phyloP scores from a whole-genome alignment of 2,329 filamentous ascomycete genomes.

The Trichoderma asperellum region DNA sequence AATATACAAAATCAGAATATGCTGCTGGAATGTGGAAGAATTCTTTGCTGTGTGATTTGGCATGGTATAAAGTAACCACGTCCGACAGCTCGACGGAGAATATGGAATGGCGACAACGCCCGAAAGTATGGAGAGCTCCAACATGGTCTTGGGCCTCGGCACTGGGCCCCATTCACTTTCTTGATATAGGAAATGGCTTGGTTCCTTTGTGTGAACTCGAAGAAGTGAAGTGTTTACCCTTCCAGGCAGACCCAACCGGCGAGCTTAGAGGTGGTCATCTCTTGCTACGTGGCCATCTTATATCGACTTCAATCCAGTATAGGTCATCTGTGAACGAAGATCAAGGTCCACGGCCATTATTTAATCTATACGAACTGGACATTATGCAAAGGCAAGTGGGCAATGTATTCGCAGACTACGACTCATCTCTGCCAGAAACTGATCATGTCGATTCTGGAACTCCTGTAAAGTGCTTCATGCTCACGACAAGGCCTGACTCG shows the following conservation, averaged over 20 bases:
- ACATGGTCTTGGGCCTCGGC: constrained; percentile 31
- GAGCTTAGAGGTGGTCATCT: constrained; percentile 19
- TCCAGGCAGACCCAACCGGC: constrained; percentile 25
- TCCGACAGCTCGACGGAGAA: neutral
- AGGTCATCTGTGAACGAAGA: neutral
- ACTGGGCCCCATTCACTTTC: constrained; percentile 9
- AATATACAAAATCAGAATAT: constrained; percentile 9
- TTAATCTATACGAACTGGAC: constrained; percentile 16
- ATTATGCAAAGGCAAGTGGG: constrained; percentile 16
- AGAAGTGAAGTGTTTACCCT: neutral
- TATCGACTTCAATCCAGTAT: constrained; percentile 15
- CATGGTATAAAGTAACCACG: constrained; percentile 25
- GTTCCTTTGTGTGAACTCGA: constrained; percentile 2
- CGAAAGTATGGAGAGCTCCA: constrained; percentile 28
- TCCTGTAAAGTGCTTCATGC: constrained; percentile 17
- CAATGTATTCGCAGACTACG: constrained; percentile 28
- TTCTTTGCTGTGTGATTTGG: constrained; percentile 24
- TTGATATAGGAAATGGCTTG: constrained; percentile 8
- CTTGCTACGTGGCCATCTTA: constrained; percentile 3
- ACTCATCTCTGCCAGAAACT: constrained; percentile 13
- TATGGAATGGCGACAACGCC: constrained; percentile 7
- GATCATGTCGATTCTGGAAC: neutral
- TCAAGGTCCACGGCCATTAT: neutral
- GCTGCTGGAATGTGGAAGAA: constrained; percentile 30
- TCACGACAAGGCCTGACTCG: constrained; percentile 16